Base-by-base conservation (phyloP, 1,284 basidiomycete genomes). In the Boletus smithii region DNA sequence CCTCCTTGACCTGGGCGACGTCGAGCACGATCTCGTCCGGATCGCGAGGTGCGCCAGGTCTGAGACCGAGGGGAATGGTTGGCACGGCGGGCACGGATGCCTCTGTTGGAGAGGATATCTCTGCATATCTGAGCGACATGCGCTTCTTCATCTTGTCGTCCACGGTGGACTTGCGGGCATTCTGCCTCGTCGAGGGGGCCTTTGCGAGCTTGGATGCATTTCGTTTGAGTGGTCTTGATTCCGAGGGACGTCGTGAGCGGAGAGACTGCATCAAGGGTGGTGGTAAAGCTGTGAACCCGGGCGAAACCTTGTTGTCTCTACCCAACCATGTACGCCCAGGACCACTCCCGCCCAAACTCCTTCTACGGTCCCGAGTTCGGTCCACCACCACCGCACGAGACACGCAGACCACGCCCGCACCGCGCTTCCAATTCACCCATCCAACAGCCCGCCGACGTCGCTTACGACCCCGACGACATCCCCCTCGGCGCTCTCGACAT, bases 61-160 rank as follows among this genome's bases (percentile, higher is more conserved):
- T 64, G 55, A 66, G 55, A 43, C 69, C 63, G 46, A 70, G 65
- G 0, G 83, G 82, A 42, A 88, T 57, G 13, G 79, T 75, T 2
- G 88, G 89, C 29, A 84, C 64, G 7, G 74, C 62, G 11, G 81
- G 79, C 4, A 83, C 64, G 26, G 66, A 63, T 0, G 72, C 65
- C 37, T 79, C 73, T 2, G 79, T 80, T 4, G 85, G 81, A 13
- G 75, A 72, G 3, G 85, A 85, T 50, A 89, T 86, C 54, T 89
- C 87, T 40, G 87, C 86, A 76, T 91, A 95, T 65, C 91, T 81
- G 78, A 85, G 88, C 14, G 90, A 92, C 82, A 94, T 85, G 55
- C 92, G 85, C 70, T 91, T 90, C 79, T 91, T 91, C 69, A 95
- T 91, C 73, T 89, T 91, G 77, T 94, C 92, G 66, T 91, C 90